These are phyloP conservation scores for Tricladium varicosporioides DNA, from an alignment of 2,329 filamentous ascomycete species.

Conservation along the genomic window DNA sequence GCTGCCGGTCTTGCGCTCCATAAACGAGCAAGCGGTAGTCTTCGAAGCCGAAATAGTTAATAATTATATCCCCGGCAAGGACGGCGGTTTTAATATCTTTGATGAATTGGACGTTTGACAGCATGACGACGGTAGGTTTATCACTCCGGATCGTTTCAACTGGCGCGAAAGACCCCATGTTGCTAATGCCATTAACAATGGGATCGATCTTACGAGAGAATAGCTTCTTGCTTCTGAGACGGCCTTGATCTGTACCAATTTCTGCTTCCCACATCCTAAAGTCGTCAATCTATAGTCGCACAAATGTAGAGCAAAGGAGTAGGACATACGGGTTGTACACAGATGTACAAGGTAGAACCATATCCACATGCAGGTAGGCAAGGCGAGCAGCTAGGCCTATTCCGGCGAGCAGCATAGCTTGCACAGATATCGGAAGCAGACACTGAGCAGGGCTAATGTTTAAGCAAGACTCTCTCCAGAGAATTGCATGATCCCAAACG, in stretches of 20 bases:
- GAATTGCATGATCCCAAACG: conserved; percentile 63
- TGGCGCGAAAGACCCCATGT: conserved; percentile 56
- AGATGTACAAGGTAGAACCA: conserved; percentile 53
- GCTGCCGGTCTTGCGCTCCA: conserved; percentile 61
- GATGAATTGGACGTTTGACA: conserved; percentile 53
- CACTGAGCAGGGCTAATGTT: too few relatives aligned
- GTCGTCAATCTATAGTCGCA: too few relatives aligned
- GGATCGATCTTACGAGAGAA: conserved; percentile 61
- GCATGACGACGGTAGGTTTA: conserved; percentile 61
- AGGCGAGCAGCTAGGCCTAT: too few relatives aligned
- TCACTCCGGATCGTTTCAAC: conserved; percentile 57
- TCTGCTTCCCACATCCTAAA: conserved; percentile 66
- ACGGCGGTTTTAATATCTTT: conserved; percentile 66
- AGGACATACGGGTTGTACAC: conserved; percentile 63
- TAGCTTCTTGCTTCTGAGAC: conserved; percentile 52
- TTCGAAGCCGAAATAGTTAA: conserved; percentile 62
- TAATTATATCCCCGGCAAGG: conserved; percentile 61
- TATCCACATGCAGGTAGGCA: conserved; percentile 62
- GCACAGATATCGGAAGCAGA: too few relatives aligned
- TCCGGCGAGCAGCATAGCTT: too few relatives aligned
- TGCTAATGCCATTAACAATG: conserved; percentile 63
- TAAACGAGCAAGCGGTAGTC: conserved; percentile 63
- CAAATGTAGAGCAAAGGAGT: too few relatives aligned
- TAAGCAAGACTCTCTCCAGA: conserved; percentile 54
- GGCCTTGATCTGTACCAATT: conserved; percentile 57